Base-by-base conservation (phyloP, 2,329 filamentous ascomycete genomes). In the Tolypocladium tropicale region DNA sequence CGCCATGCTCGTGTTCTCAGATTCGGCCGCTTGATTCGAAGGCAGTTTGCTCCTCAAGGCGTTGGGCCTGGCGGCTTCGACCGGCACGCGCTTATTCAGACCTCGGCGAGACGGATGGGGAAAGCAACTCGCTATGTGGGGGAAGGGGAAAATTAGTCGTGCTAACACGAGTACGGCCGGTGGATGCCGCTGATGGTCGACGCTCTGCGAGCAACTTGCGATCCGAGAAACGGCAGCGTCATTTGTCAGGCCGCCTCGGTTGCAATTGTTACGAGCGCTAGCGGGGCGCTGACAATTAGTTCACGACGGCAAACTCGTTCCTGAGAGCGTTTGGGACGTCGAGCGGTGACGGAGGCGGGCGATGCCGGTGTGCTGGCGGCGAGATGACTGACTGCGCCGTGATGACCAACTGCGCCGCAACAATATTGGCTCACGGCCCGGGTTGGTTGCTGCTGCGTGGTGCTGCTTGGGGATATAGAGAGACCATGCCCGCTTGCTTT, bases 101-200 rank as follows among this genome's bases (percentile, higher is more conserved):
- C 5, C 28, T 51, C 57, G 58, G 58, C 58, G 56, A 59, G 58
- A 58, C 58, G 56, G 41, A 56, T 58, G 34, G 18, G 55, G 48
- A 32, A 49, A 11, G 30, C n/a, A 41, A 43, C 32, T 36, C n/a
- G 25, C 46, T n/a, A n/a, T n/a, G n/a, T n/a, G n/a, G 25, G 25
- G 14, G 25, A 6, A 30, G 3, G 23, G 43, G 23, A n/a, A 6
- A 14, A 14, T 28, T 30, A 48, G 43, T 12, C 12, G 5, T 30
- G 25, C 43, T 28, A 48, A 48, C 43, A 48, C 4, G 6, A 46
- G 12, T 2, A 25, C 12, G 12, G 18, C 14, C 23, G 7, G 12
- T 2, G 18, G 25, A 2, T 18, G 3, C 23, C n/a, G 12, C n/a
- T n/a, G 10, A 43, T 11, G 39, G 10, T 21, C 39, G 6, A 10